phyloP scores from a whole-genome alignment of 495 filamentous ascomycete genomes.

The Hyphodiscus hymeniophilus region DNA sequence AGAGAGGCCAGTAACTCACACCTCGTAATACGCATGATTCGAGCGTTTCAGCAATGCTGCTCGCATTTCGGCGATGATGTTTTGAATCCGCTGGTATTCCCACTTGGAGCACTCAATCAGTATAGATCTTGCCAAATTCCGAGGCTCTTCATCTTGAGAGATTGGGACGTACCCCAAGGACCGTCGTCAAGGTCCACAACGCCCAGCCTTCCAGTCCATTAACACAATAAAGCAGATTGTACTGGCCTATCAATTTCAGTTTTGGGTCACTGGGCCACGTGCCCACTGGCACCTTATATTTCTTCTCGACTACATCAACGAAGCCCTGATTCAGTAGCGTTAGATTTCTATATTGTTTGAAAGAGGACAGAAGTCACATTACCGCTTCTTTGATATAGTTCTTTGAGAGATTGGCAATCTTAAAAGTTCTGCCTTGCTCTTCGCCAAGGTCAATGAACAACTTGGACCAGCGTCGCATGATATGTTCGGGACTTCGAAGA shows the following conservation, averaged over 20 bases:
- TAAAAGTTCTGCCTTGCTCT: not conserved
- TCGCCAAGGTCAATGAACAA: not conserved
- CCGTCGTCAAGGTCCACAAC: not conserved
- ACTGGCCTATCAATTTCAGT: constrained; percentile 39
- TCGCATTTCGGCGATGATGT: too few species aligned
- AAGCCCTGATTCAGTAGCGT: constrained; percentile 38
- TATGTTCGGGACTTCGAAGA: constrained; percentile 13
- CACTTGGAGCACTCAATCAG: not conserved
- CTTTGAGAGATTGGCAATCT: not conserved
- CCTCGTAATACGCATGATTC: too few species aligned
- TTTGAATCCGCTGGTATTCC: too few species aligned
- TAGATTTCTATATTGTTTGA: too few species aligned
- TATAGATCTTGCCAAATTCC: not conserved
- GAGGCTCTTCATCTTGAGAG: not conserved
- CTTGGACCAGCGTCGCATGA: constrained; percentile 19
- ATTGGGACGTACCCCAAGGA: not conserved
- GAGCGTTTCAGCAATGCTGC: too few species aligned
- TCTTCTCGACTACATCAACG: constrained; percentile 32
- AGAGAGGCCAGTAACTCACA: too few species aligned
- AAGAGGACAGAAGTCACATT: too few species aligned
- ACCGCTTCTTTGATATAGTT: constrained; percentile 37
- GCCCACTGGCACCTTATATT: constrained; percentile 36
- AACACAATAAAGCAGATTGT: not conserved
- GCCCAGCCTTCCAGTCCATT: constrained; percentile 1
- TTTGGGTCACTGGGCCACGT: constrained; percentile 35